Conservation (phyloP, 805 yeast species). For the Groenewaldozyma salmanticensis region DNA sequence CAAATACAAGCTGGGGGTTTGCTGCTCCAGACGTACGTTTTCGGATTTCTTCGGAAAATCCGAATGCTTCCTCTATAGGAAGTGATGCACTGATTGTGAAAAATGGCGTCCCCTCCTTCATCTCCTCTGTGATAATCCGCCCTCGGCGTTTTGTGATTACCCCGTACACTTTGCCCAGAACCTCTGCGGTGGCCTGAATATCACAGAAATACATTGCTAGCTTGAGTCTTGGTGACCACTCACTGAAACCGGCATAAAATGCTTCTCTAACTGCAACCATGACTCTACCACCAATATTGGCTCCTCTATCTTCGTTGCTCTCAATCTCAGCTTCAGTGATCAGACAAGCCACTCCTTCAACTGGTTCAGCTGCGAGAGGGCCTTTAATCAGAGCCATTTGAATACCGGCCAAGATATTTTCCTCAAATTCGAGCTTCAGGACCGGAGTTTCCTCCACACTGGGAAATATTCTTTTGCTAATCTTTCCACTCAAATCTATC, state of each 20-base stretch:
- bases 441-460: background rate
- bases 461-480: constrained; percentile 29
- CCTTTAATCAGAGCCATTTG: constrained; percentile 77
- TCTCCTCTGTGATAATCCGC: constrained; percentile 75
- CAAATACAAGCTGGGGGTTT: constrained; percentile 85
- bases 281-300: constrained; percentile 52
- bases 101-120: constrained; percentile 97
- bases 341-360: constrained; percentile 66
- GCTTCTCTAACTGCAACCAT: constrained; percentile 64
- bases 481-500: constrained; percentile 39
- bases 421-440: constrained; percentile 32
- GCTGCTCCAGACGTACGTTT: constrained; percentile 96
- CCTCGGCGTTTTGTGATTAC: constrained; percentile 90
- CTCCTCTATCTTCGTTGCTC: constrained; percentile 18
- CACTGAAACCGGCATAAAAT: constrained; percentile 59
- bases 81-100: constrained; percentile 76
- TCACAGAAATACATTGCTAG: constrained; percentile 92
- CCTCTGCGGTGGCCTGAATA: constrained; percentile 91
- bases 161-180: constrained; percentile 87
- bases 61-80: constrained; percentile 95
- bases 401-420: constrained; percentile 70
- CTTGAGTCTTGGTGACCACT: constrained; percentile 82
- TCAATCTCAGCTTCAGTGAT: constrained; percentile 31
- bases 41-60: constrained; percentile 89
- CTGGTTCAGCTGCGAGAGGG: constrained; percentile 79